phyloP scores from a whole-genome alignment of 805 yeast species.

The Blastobotrys muscicola region DNA sequence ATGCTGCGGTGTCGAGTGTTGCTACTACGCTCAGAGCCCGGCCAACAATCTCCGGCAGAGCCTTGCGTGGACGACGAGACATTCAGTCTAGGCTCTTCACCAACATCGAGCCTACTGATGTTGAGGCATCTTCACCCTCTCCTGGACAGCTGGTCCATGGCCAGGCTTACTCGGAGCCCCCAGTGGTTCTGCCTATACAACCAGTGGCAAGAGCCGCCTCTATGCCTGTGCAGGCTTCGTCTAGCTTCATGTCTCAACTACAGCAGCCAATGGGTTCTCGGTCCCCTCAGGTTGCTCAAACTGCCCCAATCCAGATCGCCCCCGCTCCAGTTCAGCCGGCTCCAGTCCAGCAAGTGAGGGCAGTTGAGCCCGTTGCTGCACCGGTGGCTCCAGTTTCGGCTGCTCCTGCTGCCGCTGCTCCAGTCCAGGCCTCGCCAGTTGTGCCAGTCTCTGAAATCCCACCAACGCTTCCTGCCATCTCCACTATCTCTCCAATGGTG shows the following conservation, averaged over 20 bases:
- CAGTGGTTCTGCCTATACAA: too few relatives aligned
- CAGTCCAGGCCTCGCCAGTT: not conserved
- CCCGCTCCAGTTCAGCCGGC: not conserved
- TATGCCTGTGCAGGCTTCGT: not conserved
- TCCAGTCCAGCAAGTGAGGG: not conserved
- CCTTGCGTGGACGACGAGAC: conserved; percentile 24
- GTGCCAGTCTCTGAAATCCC: too few relatives aligned
- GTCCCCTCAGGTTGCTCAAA: not conserved
- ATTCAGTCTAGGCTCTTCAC: conserved; percentile 24
- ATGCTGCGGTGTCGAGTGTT: conserved; percentile 23
- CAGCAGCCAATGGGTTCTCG: not conserved
- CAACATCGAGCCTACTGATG: conserved; percentile 18
- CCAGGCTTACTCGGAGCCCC: too few relatives aligned
- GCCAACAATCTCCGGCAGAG: conserved; percentile 22
- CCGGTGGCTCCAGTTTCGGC: not conserved
- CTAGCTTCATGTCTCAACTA: not conserved
- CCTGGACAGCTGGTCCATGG: not conserved
- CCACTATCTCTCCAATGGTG: too few relatives aligned
- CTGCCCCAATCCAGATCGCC: not conserved
- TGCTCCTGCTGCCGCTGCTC: not conserved
- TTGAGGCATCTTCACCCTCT: conserved; percentile 7
- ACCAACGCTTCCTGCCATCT: too few relatives aligned
- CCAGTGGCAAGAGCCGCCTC: too few relatives aligned
- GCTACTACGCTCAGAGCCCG: conserved; percentile 24
- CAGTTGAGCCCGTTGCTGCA: not conserved